Evolutionary conservation across 2,329 filamentous ascomycete genomes (phyloP).

Genomic region (Colletotrichum spaethianum): DNA sequence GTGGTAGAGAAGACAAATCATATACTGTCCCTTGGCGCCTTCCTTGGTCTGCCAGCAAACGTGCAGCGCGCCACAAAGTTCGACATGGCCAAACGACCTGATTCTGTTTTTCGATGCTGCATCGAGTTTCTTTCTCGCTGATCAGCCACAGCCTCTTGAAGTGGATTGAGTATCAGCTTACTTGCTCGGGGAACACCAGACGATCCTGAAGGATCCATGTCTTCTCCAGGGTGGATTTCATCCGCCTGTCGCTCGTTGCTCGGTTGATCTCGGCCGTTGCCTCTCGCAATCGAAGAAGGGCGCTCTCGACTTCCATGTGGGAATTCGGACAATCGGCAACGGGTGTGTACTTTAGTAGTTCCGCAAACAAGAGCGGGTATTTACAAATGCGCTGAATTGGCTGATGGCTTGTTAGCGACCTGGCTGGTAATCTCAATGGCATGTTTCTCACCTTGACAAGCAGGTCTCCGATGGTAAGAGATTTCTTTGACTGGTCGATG

Average conservation of each 20-base stretch:
- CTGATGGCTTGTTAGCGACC: slow-evolving; percentile 59
- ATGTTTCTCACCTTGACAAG: slow-evolving; percentile 81
- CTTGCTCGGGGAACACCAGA: slow-evolving; percentile 80
- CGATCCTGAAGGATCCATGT: slow-evolving; percentile 90
- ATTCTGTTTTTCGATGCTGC: slow-evolving; percentile 75
- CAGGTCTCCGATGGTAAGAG: slow-evolving; percentile 86
- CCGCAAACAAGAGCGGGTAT: slow-evolving; percentile 89
- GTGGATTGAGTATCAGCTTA: slow-evolving; percentile 55
- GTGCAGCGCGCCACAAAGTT: slow-evolving; percentile 86
- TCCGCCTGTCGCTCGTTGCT: slow-evolving; percentile 82
- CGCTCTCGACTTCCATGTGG: slow-evolving; percentile 83
- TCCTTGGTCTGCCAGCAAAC: slow-evolving; percentile 83
- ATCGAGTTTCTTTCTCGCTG: slow-evolving; percentile 60
- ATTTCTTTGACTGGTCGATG: slow-evolving; percentile 76
- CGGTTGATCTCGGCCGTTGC: slow-evolving; percentile 86
- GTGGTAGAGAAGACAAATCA: slow-evolving; percentile 88
- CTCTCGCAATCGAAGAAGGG: slow-evolving; percentile 79
- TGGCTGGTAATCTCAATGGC: neutral
- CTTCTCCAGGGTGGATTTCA: slow-evolving; percentile 80
- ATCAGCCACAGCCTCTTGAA: neutral
- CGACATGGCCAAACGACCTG: slow-evolving; percentile 83
- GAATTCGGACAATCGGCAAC: slow-evolving; percentile 88
- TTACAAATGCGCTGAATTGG: slow-evolving; percentile 93
- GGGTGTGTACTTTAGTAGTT: slow-evolving; percentile 86
- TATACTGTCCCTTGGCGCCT: slow-evolving; percentile 81